Evolutionary conservation across 371 early-diverging fungal genomes (phyloP), one percentile per base, ranked within the genome.

Genomic region (Lichtheimia ramosa): DNA sequence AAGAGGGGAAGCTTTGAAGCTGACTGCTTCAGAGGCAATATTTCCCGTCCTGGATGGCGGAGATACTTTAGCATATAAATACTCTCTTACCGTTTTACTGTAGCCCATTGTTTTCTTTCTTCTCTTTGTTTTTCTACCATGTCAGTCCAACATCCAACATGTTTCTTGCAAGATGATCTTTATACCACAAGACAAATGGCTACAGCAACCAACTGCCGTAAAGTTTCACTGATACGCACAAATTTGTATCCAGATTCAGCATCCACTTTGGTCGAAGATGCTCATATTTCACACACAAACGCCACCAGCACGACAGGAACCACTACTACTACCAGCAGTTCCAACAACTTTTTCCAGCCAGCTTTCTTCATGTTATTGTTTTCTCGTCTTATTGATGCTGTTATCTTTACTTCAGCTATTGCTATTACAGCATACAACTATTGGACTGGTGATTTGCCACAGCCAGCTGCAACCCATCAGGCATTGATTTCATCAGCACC

Each of bases 401-500:
- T 63, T 20, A 63, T 63, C 21, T 63, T 63, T 20, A 63, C 63
- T 7, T 63, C 58, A 15, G 63, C 63, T 15, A 53, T 63, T 13
- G 57, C 53, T 14, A 56, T 63, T 15, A 63, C 63, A 3, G 58
- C 63, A 15, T 63, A 63, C 25, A 51, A 53, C 27, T 63, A 63
- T 40, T 63, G 63, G 63, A 48, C 54, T 3, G 63, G 63, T 14
- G 54, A 46, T 10, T 48, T 60, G 14, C 28, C 40, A 18, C 52
- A 42, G 6, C 34, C 18, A 23, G 20, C 43, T 28, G 41, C 46
- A 42, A 21, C 21, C 21, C 57, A 20, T 58, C 15, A 20, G 41
- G 27, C 58, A 57, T 23, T 12, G 34, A 15, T 18, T 40, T 27
- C 56, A 54, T 41, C 54, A 4, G 13, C 54, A 43, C 24, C 59